Evolutionary conservation across 108 stramenopile species (phyloP), one percentile per base, ranked within the genome.

Genomic region (Mediolabrus comicus): DNA sequence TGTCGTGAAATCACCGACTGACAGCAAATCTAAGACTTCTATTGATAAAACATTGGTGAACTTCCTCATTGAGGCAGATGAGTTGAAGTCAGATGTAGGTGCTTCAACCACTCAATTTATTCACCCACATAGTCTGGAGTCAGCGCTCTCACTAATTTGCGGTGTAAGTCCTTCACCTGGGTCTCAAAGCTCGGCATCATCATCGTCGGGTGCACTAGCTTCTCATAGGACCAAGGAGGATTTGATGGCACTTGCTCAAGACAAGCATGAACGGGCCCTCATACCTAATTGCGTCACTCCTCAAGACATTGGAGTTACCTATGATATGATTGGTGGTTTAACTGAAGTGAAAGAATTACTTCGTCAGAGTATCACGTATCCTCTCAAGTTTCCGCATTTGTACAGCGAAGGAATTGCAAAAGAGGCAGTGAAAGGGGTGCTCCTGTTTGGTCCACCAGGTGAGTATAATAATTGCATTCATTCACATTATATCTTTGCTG

Each of bases 271-370:
- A 72, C 75, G 87, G 13, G 94, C 95, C 1, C 76, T 97, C 0
- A 62, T 92, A 7, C 84, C 89, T 19, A 90, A 95, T 58, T 91
- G 95, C 43, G 91, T 94, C 17, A 79, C 75, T 3, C 92, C 96
- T 3, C 86, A 88, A 69, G 95, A 97, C 54, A 95, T 98, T 71
- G 96, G 96, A 12, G 97, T 98, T 29, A 95, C 95, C 3, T 98
- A 96, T 59, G 96, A 96, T 62, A 92, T 92, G 90, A 97, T 98
- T 80, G 97, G 97, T 10, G 97, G 97, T 22, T 77, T 98, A 25
- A 67, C 73, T 4, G 89, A 90, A 32, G 97, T 96, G 46, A 98
- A 98, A 83, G 95, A 96, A 67, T 71, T 96, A 56, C 83, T 98
- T 46, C 87, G 96, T 11, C 95, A 98, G 82, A 92, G 88, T 59